Base-by-base conservation (phyloP, 1,284 basidiomycete genomes). In the Apiotrichum mycotoxinovorans region DNA sequence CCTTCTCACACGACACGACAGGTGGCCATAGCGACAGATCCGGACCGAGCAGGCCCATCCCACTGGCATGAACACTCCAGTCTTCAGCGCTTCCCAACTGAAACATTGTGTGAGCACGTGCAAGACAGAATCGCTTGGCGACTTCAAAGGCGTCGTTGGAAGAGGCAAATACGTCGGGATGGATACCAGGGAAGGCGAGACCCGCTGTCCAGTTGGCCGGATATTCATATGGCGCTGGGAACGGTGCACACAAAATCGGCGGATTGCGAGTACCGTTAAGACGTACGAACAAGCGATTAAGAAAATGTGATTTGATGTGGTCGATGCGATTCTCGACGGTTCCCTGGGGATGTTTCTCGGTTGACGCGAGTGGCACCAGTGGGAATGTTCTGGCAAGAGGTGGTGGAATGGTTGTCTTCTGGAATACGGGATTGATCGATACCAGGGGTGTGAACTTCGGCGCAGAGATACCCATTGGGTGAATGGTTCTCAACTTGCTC, bases 121-220 rank as follows among this genome's bases (percentile, higher is more conserved):
- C 54, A 26, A 70, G 51, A 61, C 66, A 72, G 54, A 68, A 74
- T 7, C 71, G 62, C 18, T 69, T 5, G 10, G 66, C 64, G 5
- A 66, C 61, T 7, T 33, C n/a, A 43, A 71, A 67, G 0, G 38
- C 60, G 3, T 60, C 58, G n/a, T 49, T 20, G 12, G 41, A 34
- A 9, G n/a, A 18, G 10, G 38, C 33, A 27, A 62, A 70, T 3
- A 67, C 41, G 2, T 35, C n/a, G 2, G 54, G 52, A 33, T 59
- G 55, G 26, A 70, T 35, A 20, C 65, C 66, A 25, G 48, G 50
- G 44, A 66, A 72, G 8, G 58, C 57, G 14, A 67, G 57, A 5
- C 35, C 4, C 9, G 12, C 18, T 14, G 3, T 3, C 34, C 7
- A n/a, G n/a, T n/a, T 8, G 2, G 11, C 7, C 4, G 45, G 30